These are phyloP conservation scores for Endogone sp. DNA, from an alignment of 192 early-diverging fungal species.

Conservation along the genomic window DNA sequence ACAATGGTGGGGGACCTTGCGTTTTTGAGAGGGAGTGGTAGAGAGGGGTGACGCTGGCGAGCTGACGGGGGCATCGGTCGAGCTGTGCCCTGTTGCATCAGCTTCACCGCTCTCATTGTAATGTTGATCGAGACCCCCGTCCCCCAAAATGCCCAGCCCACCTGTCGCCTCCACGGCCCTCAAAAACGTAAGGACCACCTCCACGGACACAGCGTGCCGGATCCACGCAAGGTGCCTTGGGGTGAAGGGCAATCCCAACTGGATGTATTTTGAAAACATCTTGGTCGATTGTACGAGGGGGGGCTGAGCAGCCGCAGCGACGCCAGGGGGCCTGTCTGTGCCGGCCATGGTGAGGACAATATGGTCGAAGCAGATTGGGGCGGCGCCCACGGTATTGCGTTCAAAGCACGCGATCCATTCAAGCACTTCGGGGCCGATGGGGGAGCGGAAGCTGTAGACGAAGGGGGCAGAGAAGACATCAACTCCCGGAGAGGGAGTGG, in stretches of 20 bases:
- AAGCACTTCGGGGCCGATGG: neutral
- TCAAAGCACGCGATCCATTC: neutral
- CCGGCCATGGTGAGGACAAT: neutral
- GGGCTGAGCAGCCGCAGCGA: neutral
- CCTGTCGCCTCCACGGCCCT: neutral
- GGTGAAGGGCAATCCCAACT: neutral
- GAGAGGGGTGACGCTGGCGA: no score
- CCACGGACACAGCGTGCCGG: neutral
- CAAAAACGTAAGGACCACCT: neutral
- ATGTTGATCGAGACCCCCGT: no score
- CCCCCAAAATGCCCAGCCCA: neutral
- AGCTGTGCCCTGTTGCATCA: no score
- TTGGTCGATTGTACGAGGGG: neutral
- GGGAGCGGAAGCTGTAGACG: neutral
- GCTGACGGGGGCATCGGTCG: no score
- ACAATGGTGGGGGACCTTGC: no score
- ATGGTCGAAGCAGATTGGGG: neutral
- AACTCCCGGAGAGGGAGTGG: no score
- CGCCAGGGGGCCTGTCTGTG: no score
- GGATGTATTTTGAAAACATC: neutral
- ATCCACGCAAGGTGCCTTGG: neutral
- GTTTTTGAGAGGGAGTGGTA: no score
- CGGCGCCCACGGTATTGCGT: neutral
- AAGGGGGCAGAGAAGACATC: neutral
- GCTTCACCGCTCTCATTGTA: neutral